Evolutionary conservation across 768 basidiomycete species (phyloP).

Genomic region (Phaffia australis): DNA sequence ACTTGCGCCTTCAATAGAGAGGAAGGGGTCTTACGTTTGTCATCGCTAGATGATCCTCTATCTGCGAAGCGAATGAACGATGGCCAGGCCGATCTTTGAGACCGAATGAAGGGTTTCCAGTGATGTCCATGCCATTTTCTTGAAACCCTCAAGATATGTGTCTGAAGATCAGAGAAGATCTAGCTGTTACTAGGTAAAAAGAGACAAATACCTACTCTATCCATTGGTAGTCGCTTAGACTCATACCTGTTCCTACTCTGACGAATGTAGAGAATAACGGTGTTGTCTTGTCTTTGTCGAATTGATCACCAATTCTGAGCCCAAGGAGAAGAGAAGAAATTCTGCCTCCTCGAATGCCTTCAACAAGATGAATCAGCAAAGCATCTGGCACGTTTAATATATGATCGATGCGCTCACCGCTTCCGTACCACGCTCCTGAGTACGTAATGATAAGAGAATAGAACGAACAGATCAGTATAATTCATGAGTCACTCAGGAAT

Average conservation of each 20-base stretch:
- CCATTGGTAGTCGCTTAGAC: slow-evolving; percentile 76
- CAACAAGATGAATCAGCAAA: slow-evolving; percentile 47
- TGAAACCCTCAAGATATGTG: not conserved
- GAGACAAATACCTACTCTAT: slow-evolving; percentile 41
- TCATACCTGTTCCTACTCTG: slow-evolving; percentile 80
- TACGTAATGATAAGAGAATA: too few species aligned
- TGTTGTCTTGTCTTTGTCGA: slow-evolving; percentile 47
- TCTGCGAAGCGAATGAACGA: slow-evolving; percentile 44
- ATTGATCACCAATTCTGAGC: slow-evolving; percentile 55
- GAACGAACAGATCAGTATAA: too few species aligned
- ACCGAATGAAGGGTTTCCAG: slow-evolving; percentile 71
- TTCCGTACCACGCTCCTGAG: too few species aligned
- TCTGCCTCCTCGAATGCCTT: slow-evolving; percentile 72
- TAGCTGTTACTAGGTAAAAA: not conserved
- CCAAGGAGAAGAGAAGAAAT: slow-evolving; percentile 85
- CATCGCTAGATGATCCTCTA: slow-evolving; percentile 30
- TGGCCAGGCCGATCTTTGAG: slow-evolving; percentile 48
- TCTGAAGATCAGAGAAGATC: too few species aligned
- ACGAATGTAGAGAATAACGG: slow-evolving; percentile 74
- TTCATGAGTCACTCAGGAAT: too few species aligned
- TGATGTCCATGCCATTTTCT: slow-evolving; percentile 46
- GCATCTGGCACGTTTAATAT: slow-evolving; percentile 47
- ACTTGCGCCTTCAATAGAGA: not conserved
- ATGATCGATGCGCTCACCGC: not conserved
- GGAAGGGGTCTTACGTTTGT: slow-evolving; percentile 41